Evolutionary conservation across 352 stramenopile species (phyloP), one percentile per base, ranked within the genome.

Genomic region (Saprolegnia diclina): DNA sequence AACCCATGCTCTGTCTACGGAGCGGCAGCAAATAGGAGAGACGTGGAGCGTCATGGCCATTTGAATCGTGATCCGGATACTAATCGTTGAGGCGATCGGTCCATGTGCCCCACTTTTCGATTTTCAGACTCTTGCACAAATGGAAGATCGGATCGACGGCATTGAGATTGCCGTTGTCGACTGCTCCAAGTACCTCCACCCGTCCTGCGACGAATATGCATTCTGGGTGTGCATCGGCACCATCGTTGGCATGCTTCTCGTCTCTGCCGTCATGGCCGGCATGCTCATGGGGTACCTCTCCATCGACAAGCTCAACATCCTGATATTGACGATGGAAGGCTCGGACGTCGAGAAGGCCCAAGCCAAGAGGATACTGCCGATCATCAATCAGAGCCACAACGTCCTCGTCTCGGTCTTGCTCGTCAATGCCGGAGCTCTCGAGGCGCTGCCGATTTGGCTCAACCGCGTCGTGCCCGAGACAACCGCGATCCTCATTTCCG

Each of bases 331-430:
- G 19, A 59, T 69, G 46, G 67, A 68, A 24, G 79, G 77, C 21
- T 68, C 69, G 11, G 56, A 55, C 11, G 56, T 64, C n/a, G 75
- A 90, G 57, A 75, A 91, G 72, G 59, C 61, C n/a, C 65, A 78
- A 29, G 83, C 83, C 19, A 64, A 44, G 21, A 48, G 67, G 21
- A 75, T 95, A 5, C 66, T 92, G 4, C 87, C 88, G 0, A 48
- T 97, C 37, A 70, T 95, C 6, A 56, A 80, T 26, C 61, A 80
- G 26, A 80, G 90, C 53, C 88, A 97, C 79, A 74, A 78, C 52
- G 56, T 96, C 1, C 70, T 97, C 5, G 87, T 95, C 6, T 88
- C 89, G 16, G 71, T 97, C 18, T 72, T 97, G 13, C 72, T 97
- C 11, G 71, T 91, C 59, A 97, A 97, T 74, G 76, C 76, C 16